These are phyloP conservation scores for Candida golubevii DNA, from an alignment of 805 yeast species.

Conservation along the genomic window DNA sequence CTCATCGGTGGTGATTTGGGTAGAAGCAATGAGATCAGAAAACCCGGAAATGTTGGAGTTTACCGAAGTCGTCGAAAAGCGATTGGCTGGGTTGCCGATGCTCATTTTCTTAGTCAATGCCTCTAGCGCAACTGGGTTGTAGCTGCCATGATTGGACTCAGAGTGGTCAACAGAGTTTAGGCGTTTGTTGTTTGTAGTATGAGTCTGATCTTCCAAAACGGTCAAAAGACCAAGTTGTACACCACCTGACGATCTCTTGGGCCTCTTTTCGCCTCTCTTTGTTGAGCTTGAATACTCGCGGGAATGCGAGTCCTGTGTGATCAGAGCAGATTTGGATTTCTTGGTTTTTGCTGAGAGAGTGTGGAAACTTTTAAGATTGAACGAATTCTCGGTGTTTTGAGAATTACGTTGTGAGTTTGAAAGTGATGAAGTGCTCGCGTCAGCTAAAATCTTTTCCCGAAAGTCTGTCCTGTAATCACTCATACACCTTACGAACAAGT, in stretches of 20 bases:
- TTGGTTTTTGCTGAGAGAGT: constrained; percentile 20
- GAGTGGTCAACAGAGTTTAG: background rate
- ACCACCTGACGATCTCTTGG: constrained; percentile 33
- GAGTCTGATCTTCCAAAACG: constrained; percentile 32
- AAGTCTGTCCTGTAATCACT: constrained; percentile 21
- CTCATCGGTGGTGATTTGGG: constrained; percentile 37
- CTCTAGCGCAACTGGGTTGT: constrained; percentile 35
- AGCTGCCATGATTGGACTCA: constrained; percentile 22
- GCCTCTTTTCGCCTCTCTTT: constrained; percentile 17
- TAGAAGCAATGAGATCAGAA: constrained; percentile 46
- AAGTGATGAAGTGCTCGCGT: constrained; percentile 12
- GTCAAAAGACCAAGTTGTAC: constrained; percentile 36
- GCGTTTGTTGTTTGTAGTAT: background rate
- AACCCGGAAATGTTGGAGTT: constrained; percentile 45
- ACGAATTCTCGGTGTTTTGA: constrained; percentile 8
- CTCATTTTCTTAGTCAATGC: constrained; percentile 25
- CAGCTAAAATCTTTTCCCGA: constrained; percentile 1
- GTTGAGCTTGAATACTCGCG: background rate
- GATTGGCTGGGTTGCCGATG: constrained; percentile 38
- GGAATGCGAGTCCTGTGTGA: background rate
- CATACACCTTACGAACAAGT: constrained; percentile 28
- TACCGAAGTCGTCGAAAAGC: constrained; percentile 50
- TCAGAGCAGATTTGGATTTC: constrained; percentile 1
- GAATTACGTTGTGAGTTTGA: constrained; percentile 21
- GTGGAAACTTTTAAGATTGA: constrained; percentile 33